Evolutionary conservation across 2,329 filamentous ascomycete genomes (phyloP), one percentile per base, ranked within the genome.

Genomic region (Rachicladosporium sp.): DNA sequence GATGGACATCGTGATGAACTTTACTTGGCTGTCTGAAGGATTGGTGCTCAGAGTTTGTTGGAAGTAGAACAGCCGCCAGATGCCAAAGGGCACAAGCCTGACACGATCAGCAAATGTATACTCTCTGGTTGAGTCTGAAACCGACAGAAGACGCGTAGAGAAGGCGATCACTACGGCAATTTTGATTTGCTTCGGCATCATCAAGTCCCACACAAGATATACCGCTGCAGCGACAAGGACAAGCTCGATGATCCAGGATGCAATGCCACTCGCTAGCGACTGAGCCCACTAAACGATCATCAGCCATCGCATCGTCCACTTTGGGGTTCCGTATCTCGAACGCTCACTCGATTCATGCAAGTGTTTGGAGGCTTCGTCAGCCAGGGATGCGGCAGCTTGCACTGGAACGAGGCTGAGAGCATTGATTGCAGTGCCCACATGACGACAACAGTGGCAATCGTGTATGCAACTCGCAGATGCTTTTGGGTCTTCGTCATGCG

Each of bases 341-440:
- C 3, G 36, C 39, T 21, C 33, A 48, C 44, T 12, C 41, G 40
- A 29, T 45, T 32, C 10, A 47, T 38, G 33, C 51, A 54, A 10
- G 23, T 41, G 15, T 36, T 35, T 6, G 34, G 35, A 6, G 47
- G 32, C 2, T 12, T 33, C 10, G 41, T 39, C 32, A 47, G 33
- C 54, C 50, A 56, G 6, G 51, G 51, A 6, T 19, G 41, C 11
- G 53, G 52, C 4, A 53, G 31, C 3, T 40, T 31, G 37, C 54
- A 56, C 15, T 47, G 38, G 29, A 57, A 52, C 1, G 46, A 43
- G 10, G 47, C 32, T 3, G 45, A 34, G 10, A 45, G 23, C 11
- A 49, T 35, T 1, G 41, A 47, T 2, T 46, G 35, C 8, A 50
- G 10, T 6, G 42, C 43, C 48, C 49, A 53, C 6, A 47, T 4